phyloP scores from a whole-genome alignment of 441 rosid species.

The Bruguiera hainesii region DNA sequence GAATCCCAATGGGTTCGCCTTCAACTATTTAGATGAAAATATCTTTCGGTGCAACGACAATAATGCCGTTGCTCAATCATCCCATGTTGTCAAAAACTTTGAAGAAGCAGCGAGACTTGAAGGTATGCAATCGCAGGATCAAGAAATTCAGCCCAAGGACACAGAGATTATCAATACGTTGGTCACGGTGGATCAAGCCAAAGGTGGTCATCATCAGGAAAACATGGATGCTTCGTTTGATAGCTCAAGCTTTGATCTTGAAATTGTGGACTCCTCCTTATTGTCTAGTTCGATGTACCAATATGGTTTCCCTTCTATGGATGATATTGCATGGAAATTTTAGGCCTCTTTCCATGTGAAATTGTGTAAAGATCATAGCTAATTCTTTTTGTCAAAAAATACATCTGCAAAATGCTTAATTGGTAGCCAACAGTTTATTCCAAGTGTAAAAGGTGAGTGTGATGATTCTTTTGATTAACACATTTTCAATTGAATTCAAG shows the following conservation, averaged over 20 bases:
- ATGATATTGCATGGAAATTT: slow-evolving; percentile 63
- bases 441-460: not conserved
- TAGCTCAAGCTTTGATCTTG: slow-evolving; percentile 43
- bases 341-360: slow-evolving; percentile 18
- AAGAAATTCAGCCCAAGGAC: slow-evolving; percentile 1
- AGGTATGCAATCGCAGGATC: slow-evolving; percentile 14
- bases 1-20: slow-evolving; percentile 28
- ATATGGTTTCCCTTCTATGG: slow-evolving; percentile 46
- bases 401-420: not conserved
- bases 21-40: slow-evolving; percentile 31
- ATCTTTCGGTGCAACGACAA: slow-evolving; percentile 27
- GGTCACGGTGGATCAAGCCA: slow-evolving; percentile 16
- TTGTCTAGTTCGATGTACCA: slow-evolving; percentile 35
- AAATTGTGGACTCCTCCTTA: slow-evolving; percentile 39
- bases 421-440: not conserved
- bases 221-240: slow-evolving; percentile 40
- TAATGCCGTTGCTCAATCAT: not conserved
- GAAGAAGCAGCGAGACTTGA: slow-evolving; percentile 18
- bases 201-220: slow-evolving; percentile 6
- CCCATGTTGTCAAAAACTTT: too few species aligned
- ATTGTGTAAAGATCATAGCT: not conserved
- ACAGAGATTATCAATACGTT: not conserved
- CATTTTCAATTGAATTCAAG: too few species aligned
- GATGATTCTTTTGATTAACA: not conserved
- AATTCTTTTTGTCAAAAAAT: not conserved